These are phyloP conservation scores for Mycena venus DNA, from an alignment of 768 basidiomycete genomes.

Conservation along the genomic window DNA sequence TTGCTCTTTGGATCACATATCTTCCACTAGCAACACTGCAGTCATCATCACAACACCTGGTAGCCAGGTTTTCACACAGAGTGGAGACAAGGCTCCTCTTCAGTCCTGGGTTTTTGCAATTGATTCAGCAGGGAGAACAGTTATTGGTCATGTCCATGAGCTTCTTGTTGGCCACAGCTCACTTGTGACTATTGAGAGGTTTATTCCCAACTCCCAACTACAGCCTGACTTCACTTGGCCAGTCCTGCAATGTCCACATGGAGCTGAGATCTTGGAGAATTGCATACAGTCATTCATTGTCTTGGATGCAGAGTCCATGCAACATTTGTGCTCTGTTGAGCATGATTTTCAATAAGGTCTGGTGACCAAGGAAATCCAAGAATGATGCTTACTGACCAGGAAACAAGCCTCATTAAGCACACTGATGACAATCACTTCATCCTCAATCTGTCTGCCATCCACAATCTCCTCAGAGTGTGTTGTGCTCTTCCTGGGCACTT, in stretches of 20 bases:
- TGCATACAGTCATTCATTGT: background rate
- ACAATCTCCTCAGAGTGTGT: slow-evolving; percentile 9
- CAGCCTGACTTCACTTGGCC: slow-evolving; percentile 16
- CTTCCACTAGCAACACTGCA: too few species aligned
- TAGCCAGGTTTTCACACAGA: slow-evolving; percentile 5
- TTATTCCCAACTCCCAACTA: background rate
- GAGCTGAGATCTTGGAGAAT: background rate
- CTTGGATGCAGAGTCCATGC: background rate
- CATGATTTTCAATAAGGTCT: slow-evolving; percentile 31
- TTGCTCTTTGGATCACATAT: too few species aligned
- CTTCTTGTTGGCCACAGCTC: background rate
- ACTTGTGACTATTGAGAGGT: slow-evolving; percentile 11
- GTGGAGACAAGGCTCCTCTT: background rate
- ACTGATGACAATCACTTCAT: slow-evolving; percentile 31
- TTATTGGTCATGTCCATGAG: background rate
- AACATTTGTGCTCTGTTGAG: slow-evolving; percentile 25
- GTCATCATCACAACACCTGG: background rate
- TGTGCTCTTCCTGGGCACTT: slow-evolving; percentile 16
- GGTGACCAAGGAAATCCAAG: slow-evolving; percentile 28
- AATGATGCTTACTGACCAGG: background rate
- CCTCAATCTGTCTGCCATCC: slow-evolving; percentile 28
- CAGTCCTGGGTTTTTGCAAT: background rate
- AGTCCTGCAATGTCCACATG: slow-evolving; percentile 4
- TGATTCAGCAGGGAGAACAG: background rate
- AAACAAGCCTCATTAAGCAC: slow-evolving; percentile 12